These are phyloP conservation scores for Arabis hirsuta DNA, from an alignment of 345 rosid genomes.

Conservation along the genomic window DNA sequence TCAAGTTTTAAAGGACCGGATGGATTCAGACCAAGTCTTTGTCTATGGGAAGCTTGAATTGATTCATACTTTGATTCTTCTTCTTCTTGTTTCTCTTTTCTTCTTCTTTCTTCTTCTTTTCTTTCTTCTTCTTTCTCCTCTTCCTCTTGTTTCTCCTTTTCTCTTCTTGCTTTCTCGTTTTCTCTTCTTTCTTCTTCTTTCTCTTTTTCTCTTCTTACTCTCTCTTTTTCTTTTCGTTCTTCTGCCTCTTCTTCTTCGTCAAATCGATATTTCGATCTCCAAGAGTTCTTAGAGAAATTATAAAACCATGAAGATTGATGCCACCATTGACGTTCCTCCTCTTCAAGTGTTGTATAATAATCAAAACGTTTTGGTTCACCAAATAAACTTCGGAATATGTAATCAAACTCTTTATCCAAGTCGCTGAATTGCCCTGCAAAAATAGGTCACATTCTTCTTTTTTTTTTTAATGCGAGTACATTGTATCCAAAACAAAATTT, in stretches of 20 bases:
- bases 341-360: conserved; percentile 51
- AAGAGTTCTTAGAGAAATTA: conserved; percentile 42
- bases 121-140: conserved; percentile 1
- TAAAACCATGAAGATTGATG: conserved; percentile 42
- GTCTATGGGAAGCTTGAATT: conserved; percentile 59
- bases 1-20: conserved; percentile 71
- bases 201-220: background rate
- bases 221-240: background rate
- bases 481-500: background rate
- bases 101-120: conserved; percentile 16
- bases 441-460: conserved; percentile 15
- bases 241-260: conserved; percentile 43
- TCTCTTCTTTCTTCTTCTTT: background rate
- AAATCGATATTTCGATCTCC: conserved; percentile 49
- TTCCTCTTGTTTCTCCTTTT: background rate
- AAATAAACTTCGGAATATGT: conserved; percentile 56
- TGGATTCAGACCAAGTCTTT: conserved; percentile 70
- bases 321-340: conserved; percentile 48
- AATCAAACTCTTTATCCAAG: conserved; percentile 56
- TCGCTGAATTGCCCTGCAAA: conserved; percentile 53
- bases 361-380: conserved; percentile 50
- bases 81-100: conserved; percentile 5
- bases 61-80: conserved; percentile 8
- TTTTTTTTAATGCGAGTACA: background rate
- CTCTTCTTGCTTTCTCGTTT: conserved; percentile 11